These are phyloP conservation scores for Arbutus unedo DNA, from an alignment of 148 eudicot species.

Conservation along the genomic window DNA sequence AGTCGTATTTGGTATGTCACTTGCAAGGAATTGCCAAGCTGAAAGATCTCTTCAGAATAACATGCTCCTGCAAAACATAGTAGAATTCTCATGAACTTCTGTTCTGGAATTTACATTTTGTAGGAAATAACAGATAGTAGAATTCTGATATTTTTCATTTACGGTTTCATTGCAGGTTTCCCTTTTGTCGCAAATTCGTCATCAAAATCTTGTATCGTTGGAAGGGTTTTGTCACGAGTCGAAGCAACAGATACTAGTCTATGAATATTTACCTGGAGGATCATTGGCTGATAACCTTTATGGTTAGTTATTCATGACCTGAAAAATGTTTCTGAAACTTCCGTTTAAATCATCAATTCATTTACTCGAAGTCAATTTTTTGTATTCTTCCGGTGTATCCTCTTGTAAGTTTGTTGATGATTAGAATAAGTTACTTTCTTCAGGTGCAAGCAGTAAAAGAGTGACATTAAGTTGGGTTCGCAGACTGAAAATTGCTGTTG, in stretches of 20 bases:
- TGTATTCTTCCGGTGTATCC: background rate
- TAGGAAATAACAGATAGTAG: background rate
- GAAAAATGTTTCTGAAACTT: background rate
- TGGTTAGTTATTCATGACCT: slow-evolving; percentile 32
- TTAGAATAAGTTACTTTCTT: background rate
- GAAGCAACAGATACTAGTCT: slow-evolving; percentile 75
- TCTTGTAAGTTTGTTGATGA: background rate
- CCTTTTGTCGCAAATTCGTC: slow-evolving; percentile 69
- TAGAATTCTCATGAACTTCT: background rate
- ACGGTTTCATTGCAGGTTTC: slow-evolving; percentile 39
- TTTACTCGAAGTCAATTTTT: background rate
- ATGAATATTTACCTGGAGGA: slow-evolving; percentile 81
- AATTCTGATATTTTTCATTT: background rate
- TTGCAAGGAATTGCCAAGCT: background rate
- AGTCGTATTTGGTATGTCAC: background rate
- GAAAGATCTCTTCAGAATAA: background rate
- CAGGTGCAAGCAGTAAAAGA: slow-evolving; percentile 60
- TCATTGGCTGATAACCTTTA: slow-evolving; percentile 81
- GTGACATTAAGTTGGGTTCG: slow-evolving; percentile 71
- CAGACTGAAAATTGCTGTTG: slow-evolving; percentile 77
- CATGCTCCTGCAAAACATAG: background rate
- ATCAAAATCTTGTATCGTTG: slow-evolving; percentile 68
- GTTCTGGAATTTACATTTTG: background rate
- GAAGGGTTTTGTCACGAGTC: slow-evolving; percentile 77
- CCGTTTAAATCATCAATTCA: background rate